phyloP scores from a whole-genome alignment of 177 flowering plant species.

The Telopea speciosissima region DNA sequence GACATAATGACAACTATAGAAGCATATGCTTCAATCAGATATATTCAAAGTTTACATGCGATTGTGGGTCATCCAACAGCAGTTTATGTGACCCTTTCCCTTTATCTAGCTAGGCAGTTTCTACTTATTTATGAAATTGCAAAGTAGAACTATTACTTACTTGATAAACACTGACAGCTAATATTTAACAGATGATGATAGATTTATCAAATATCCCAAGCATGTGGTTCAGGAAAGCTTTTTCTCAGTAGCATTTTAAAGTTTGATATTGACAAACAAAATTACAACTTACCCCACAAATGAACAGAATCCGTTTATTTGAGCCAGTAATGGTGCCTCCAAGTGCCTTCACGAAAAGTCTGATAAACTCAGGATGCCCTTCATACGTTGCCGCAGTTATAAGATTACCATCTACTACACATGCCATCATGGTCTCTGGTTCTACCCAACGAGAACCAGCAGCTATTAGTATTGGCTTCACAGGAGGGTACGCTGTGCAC shows the following conservation, averaged over 20 bases:
- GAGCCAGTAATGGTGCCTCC: conserved; percentile 74
- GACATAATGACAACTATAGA: not conserved
- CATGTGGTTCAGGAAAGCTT: not conserved
- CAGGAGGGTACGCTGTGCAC: conserved; percentile 70
- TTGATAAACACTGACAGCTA: not conserved
- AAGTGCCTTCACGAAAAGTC: conserved; percentile 66
- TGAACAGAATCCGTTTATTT: conserved; percentile 61
- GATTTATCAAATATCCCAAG: not conserved
- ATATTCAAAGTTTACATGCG: not conserved
- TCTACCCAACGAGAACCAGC: conserved; percentile 91
- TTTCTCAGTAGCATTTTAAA: not conserved
- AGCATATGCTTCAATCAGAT: not conserved
- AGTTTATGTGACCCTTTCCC: not conserved
- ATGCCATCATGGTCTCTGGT: conserved; percentile 46
- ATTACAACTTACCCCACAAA: conserved; percentile 77
- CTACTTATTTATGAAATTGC: not conserved
- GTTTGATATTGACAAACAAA: not conserved
- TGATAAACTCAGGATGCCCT: conserved; percentile 77
- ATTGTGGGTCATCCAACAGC: not conserved
- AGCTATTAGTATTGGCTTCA: conserved; percentile 60
- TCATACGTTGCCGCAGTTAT: conserved; percentile 69
- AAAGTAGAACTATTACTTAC: not conserved
- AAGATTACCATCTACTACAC: conserved; percentile 71
- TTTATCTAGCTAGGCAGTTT: not conserved
- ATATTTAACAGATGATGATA: not conserved